These are phyloP conservation scores for Leptodermis oblonga DNA, from an alignment of 257 asterid genomes.

Conservation along the genomic window DNA sequence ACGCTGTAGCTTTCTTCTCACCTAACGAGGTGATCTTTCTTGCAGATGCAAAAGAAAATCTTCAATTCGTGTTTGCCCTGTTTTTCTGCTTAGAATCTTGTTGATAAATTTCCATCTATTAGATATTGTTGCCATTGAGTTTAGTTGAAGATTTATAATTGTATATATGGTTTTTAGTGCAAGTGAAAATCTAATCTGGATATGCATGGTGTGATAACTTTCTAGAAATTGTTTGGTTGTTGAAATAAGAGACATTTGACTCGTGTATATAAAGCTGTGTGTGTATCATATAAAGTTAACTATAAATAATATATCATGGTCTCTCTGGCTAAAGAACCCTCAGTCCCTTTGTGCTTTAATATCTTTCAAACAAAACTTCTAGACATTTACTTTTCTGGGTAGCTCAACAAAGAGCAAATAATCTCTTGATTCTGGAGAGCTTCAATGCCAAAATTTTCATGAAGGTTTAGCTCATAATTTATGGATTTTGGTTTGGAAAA, in stretches of 20 bases:
- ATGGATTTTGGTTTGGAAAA: neutral
- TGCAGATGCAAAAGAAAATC: neutral
- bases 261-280: neutral
- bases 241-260: neutral
- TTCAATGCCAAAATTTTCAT: no score
- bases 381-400: neutral
- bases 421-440: neutral
- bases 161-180: neutral
- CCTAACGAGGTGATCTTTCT: conserved; percentile 73
- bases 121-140: neutral
- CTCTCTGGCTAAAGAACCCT: neutral
- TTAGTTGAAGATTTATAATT: neutral
- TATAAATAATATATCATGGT: neutral
- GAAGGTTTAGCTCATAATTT: neutral
- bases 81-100: neutral
- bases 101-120: neutral
- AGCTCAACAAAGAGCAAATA: neutral
- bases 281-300: no score
- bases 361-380: neutral
- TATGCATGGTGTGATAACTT: neutral
- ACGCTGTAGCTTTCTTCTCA: conserved; percentile 83
- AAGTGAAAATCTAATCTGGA: neutral
- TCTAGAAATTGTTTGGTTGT: neutral
- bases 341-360: neutral
- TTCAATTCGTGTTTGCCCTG: neutral